phyloP scores from a whole-genome alignment of 257 asterid species.

The Ligustrum vulgare region DNA sequence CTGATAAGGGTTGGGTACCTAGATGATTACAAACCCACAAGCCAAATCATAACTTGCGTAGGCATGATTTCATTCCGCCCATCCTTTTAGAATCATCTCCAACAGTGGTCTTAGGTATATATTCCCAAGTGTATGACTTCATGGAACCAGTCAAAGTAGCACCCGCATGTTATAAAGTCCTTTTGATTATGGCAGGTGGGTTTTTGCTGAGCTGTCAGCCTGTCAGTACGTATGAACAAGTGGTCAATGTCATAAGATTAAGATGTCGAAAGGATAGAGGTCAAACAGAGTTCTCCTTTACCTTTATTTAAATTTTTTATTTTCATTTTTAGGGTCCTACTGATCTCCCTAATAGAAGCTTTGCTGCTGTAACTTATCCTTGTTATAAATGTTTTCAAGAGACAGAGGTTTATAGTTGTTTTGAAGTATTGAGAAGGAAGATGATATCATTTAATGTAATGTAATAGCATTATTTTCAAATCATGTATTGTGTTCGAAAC shows the following conservation, averaged over 20 bases:
- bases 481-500: too few relatives aligned
- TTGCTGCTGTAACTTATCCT: neutral
- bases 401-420: neutral
- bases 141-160: too few relatives aligned
- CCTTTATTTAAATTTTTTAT: too few relatives aligned
- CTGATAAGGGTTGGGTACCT: too few relatives aligned
- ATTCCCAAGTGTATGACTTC: too few relatives aligned
- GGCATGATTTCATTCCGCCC: neutral
- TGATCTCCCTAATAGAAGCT: neutral
- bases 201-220: too few relatives aligned
- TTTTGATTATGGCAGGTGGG: neutral
- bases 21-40: too few relatives aligned
- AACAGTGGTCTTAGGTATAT: neutral
- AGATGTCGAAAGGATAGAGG: too few relatives aligned
- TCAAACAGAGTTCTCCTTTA: too few relatives aligned
- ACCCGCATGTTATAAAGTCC: neutral
- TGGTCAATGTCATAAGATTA: too few relatives aligned
- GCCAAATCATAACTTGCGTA: neutral
- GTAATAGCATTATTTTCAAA: too few relatives aligned
- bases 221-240: too few relatives aligned
- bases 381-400: neutral
- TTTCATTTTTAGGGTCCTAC: neutral
- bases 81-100: neutral
- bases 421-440: neutral
- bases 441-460: neutral